Evolutionary conservation across 2,329 filamentous ascomycete species (phyloP).

Genomic region (Nigrospora sphaerica): DNA sequence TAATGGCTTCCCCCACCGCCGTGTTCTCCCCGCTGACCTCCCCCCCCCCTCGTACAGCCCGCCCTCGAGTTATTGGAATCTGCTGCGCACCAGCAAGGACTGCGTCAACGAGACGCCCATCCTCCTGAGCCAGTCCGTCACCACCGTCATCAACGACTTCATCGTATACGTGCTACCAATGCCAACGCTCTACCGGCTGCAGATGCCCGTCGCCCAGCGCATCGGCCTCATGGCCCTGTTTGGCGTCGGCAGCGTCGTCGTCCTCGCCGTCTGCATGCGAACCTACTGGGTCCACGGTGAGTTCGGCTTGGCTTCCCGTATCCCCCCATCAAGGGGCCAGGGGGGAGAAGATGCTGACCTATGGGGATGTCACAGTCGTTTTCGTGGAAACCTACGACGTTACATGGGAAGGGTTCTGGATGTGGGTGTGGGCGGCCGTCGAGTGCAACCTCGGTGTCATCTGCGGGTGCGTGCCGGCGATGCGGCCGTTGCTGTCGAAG

Average conservation of each 20-base stretch:
- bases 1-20: no score
- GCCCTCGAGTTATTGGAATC: no score
- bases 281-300: slow-evolving; percentile 23
- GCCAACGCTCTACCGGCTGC: slow-evolving; percentile 21
- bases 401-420: slow-evolving; percentile 28
- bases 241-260: slow-evolving; percentile 26
- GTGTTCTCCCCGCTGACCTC: no score
- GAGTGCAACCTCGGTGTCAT: slow-evolving; percentile 31
- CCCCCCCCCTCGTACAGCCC: not conserved
- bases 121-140: slow-evolving; percentile 15
- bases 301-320: no score
- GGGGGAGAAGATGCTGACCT: slow-evolving; percentile 11
- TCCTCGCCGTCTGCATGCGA: slow-evolving; percentile 25
- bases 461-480: slow-evolving; percentile 28
- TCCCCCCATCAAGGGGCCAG: no score
- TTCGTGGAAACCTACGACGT: slow-evolving; percentile 23
- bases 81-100: no score
- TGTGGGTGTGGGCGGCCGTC: slow-evolving; percentile 33
- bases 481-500: slow-evolving; percentile 13
- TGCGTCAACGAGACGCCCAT: no score
- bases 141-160: slow-evolving; percentile 23
- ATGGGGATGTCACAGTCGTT: no score
- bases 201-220: slow-evolving; percentile 23
- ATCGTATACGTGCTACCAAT: slow-evolving; percentile 27
- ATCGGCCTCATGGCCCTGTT: slow-evolving; percentile 26